A percentile compares a stretch with the other conserved stretches of the same genome.
phyloP scores from a whole-genome alignment of 495 filamentous ascomycete genomes.

The Penicillium subrubescens region DNA sequence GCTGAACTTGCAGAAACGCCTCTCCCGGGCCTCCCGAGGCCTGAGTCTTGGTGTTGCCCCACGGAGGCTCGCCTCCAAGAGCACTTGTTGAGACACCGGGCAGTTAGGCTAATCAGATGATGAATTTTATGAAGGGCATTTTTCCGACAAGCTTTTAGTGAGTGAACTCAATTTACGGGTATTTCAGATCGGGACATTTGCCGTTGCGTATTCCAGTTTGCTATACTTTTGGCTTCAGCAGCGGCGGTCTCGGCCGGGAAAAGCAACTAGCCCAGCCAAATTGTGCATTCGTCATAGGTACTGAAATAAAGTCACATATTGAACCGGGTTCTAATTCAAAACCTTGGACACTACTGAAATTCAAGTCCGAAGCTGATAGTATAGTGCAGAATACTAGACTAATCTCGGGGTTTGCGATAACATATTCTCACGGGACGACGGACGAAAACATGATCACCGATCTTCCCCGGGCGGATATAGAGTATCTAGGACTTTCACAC shows the following conservation, averaged over 20 bases:
- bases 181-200: not conserved
- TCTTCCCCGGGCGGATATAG: no score
- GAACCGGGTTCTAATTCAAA: no score
- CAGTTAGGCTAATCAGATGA: not conserved
- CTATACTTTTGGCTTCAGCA: not conserved
- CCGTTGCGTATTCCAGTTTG: not conserved
- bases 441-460: no score
- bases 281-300: not conserved
- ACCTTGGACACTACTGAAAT: no score
- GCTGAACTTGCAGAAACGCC: constrained; percentile 1
- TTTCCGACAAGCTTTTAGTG: not conserved
- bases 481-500: no score
- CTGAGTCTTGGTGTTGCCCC: not conserved
- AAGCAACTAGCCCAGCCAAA: not conserved
- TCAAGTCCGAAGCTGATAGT: no score
- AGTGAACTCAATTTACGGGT: not conserved
- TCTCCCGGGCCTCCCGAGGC: not conserved
- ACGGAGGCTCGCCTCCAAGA: not conserved
- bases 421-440: no score
- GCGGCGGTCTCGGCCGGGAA: not conserved
- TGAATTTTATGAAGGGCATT: not conserved
- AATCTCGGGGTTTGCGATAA: no score
- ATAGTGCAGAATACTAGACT: no score
- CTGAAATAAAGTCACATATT: not conserved
- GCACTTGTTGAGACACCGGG: not conserved